Percentiles rank a stretch among this genome's conserved stretches.
phyloP scores from a whole-genome alignment of 139 green algal genomes.

The Spirogloea muscicola region DNA sequence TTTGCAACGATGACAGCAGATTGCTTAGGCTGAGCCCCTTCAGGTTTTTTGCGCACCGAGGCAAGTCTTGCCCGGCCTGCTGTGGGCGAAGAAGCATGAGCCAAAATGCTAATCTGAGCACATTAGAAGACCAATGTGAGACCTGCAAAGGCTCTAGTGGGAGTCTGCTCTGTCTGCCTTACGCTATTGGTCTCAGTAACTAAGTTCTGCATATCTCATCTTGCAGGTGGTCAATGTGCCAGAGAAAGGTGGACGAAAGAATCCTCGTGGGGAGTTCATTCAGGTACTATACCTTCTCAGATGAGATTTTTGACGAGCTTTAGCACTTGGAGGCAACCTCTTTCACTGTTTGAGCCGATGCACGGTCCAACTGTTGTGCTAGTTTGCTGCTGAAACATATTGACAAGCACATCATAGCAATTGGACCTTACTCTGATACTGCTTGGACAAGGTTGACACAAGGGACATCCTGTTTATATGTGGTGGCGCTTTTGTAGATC shows the following conservation, averaged over 20 bases:
- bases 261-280: slow-evolving; percentile 70
- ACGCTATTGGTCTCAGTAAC: background rate
- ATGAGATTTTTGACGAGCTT: too few species aligned
- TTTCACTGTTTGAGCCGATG: background rate
- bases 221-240: slow-evolving; percentile 91
- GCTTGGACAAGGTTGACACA: slow-evolving; percentile 74
- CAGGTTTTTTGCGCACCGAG: slow-evolving; percentile 13
- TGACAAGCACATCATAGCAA: background rate
- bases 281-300: too few species aligned
- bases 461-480: slow-evolving; percentile 96
- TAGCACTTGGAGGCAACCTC: too few species aligned
- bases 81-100: background rate
- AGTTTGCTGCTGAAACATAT: background rate
- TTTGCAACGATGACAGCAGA: too few species aligned
- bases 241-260: slow-evolving; percentile 88
- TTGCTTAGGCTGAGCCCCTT: slow-evolving; percentile 7
- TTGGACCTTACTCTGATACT: too few species aligned
- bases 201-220: background rate
- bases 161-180: too few species aligned
- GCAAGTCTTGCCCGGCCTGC: slow-evolving; percentile 2
- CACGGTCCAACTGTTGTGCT: background rate
- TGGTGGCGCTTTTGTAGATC: slow-evolving; percentile 86
- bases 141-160: slow-evolving; percentile 5
- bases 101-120: slow-evolving; percentile 60
- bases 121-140: background rate